phyloP scores from a whole-genome alignment of 2,329 filamentous ascomycete genomes.

The Thermothelomyces thermophilus region DNA sequence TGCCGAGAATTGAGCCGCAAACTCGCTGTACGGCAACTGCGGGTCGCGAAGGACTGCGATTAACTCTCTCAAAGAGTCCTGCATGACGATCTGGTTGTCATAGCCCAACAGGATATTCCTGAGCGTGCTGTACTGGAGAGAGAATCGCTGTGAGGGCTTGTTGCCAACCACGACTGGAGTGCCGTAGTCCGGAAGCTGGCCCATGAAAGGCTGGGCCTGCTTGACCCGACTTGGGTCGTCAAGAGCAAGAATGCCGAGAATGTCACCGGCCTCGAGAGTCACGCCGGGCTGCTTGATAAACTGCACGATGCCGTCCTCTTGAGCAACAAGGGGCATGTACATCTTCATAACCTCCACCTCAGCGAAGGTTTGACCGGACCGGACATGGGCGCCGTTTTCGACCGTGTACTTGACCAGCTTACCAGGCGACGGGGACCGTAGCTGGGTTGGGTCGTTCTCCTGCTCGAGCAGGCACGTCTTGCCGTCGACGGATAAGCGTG shows the following conservation, averaged over 20 bases:
- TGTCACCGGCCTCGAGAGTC: conserved; percentile 96
- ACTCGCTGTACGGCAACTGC: conserved; percentile 92
- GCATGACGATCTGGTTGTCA: conserved; percentile 97
- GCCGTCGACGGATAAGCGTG: conserved; percentile 90
- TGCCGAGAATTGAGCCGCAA: conserved; percentile 90
- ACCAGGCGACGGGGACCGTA: conserved; percentile 88
- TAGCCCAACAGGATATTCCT: conserved; percentile 86
- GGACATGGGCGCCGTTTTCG: conserved; percentile 89
- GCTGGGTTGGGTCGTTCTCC: conserved; percentile 97
- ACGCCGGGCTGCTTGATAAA: conserved; percentile 98
- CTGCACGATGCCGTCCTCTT: conserved; percentile 93
- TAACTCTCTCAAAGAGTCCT: conserved; percentile 73
- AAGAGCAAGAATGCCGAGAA: conserved; percentile 91
- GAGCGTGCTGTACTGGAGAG: conserved; percentile 68
- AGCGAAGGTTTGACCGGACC: conserved; percentile 85
- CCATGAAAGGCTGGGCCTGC: conserved; percentile 89
- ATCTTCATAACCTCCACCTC: conserved; percentile 99
- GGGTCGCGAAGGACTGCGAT: conserved; percentile 84
- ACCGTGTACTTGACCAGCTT: conserved; percentile 98
- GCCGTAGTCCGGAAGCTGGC: conserved; percentile 80
- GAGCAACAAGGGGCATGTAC: conserved; percentile 97
- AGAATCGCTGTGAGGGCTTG: conserved; percentile 87
- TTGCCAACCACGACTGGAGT: conserved; percentile 79
- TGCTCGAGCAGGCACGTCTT: conserved; percentile 98
- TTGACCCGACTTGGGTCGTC: conserved; percentile 96